Evolutionary conservation across 2,329 filamentous ascomycete genomes (phyloP).

Genomic region (Escovopsis weberi): DNA sequence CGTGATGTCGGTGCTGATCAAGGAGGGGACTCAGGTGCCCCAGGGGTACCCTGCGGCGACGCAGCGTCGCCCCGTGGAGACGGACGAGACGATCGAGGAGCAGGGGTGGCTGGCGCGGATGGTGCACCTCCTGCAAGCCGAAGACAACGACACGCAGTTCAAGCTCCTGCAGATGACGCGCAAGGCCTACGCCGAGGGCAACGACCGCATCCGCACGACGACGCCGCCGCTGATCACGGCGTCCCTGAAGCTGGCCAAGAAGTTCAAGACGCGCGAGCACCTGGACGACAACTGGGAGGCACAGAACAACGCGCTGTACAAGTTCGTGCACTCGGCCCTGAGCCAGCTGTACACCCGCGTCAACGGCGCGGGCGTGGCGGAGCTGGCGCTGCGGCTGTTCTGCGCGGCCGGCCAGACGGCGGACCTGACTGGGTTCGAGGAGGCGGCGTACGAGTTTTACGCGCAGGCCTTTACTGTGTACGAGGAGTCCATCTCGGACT

Average conservation of each 20-base stretch:
- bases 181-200: conserved; percentile 80
- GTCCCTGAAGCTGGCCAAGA: conserved; percentile 75
- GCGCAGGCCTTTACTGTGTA: conserved; percentile 97
- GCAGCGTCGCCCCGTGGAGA: conserved; percentile 64
- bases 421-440: conserved; percentile 81
- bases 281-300: conserved; percentile 51
- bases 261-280: conserved; percentile 83
- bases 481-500: conserved; percentile 90
- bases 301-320: conserved; percentile 66
- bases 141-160: conserved; percentile 88
- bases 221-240: conserved; percentile 84
- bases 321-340: conserved; percentile 83
- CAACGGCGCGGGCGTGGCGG: conserved; percentile 60
- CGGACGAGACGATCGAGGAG: conserved; percentile 94
- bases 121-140: conserved; percentile 69
- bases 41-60: conserved; percentile 70
- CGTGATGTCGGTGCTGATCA: conserved; percentile 80
- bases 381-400: conserved; percentile 80
- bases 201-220: conserved; percentile 90
- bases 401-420: conserved; percentile 85
- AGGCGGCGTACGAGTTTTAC: conserved; percentile 96
- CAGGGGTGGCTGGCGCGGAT: conserved; percentile 93
- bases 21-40: conserved; percentile 76
- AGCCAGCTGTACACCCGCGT: conserved; percentile 81
- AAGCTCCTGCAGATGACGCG: conserved; percentile 78